Percentiles rank a stretch among this genome's conserved stretches.
Conservation (phyloP, 495 filamentous ascomycete species). For the Aspergillus hancockii region DNA sequence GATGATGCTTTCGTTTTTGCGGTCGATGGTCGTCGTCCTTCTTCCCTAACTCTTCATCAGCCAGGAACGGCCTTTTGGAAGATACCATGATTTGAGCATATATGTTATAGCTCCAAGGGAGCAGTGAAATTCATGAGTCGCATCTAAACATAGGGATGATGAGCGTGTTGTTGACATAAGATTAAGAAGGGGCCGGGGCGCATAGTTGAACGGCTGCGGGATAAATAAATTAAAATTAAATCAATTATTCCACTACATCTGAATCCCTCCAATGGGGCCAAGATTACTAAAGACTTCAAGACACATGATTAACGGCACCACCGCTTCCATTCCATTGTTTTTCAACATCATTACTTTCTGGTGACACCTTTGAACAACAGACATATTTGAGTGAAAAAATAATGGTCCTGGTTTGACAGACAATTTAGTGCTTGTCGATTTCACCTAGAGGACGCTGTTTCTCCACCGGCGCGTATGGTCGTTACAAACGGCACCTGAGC, state of each 20-base stretch:
- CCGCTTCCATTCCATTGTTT: constrained; percentile 3
- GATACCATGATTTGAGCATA: constrained; percentile 40
- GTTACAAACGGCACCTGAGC: too few relatives aligned
- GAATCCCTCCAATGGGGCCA: not conserved
- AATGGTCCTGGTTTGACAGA: not conserved
- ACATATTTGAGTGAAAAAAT: not conserved
- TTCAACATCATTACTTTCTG: not conserved
- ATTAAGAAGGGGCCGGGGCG: not conserved
- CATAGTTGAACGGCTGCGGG: not conserved
- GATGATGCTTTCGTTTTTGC: constrained; percentile 21
- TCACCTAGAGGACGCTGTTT: not conserved
- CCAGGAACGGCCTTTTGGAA: constrained; percentile 46
- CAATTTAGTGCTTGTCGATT: not conserved
- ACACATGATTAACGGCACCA: constrained; percentile 1
- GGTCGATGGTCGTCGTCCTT: constrained; percentile 64
- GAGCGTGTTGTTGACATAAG: constrained; percentile 10
- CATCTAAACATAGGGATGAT: constrained; percentile 15
- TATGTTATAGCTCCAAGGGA: constrained; percentile 21
- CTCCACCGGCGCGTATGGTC: not conserved
- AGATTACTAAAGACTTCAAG: not conserved
- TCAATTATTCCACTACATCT: too few relatives aligned
- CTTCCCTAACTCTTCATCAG: constrained; percentile 71
- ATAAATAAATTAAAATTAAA: constrained; percentile 12
- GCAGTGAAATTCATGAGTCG: constrained; percentile 5
- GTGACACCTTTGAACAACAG: not conserved